These are phyloP conservation scores for Lepidopterella palustris DNA, from an alignment of 495 filamentous ascomycete species.

Conservation along the genomic window DNA sequence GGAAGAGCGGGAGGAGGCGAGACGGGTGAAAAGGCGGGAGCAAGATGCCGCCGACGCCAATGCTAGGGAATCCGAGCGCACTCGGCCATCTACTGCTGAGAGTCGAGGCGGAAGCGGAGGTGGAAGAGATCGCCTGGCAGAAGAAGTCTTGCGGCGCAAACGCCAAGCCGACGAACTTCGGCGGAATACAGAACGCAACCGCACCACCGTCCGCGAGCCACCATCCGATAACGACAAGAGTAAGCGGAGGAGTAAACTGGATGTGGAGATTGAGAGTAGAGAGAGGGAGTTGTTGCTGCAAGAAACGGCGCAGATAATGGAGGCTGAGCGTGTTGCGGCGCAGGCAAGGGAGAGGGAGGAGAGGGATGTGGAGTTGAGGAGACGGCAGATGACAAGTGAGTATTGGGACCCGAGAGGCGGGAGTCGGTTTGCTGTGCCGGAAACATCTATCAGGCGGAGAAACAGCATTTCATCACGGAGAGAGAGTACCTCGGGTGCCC, in stretches of 20 bases:
- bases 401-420: not conserved
- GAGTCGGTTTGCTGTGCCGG: not conserved
- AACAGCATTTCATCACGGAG: not conserved
- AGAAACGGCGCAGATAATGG: not conserved
- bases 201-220: not conserved
- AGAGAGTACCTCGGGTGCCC: not conserved
- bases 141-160: not conserved
- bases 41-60: not conserved
- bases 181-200: not conserved
- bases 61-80: not conserved
- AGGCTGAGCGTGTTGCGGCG: not conserved
- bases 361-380: not conserved
- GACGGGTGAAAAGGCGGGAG: slow-evolving; percentile 5
- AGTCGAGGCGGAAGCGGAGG: not conserved
- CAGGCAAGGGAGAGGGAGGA: not conserved
- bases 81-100: not conserved
- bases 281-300: not conserved
- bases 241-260: not conserved
- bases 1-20: slow-evolving; percentile 16
- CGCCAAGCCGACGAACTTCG: not conserved
- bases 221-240: not conserved
- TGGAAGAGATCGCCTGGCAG: not conserved
- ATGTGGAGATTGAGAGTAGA: not conserved
- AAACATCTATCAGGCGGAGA: not conserved
- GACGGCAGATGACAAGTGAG: not conserved